Base-by-base conservation (phyloP, 495 filamentous ascomycete species). In the Aeminium ludgeri region DNA sequence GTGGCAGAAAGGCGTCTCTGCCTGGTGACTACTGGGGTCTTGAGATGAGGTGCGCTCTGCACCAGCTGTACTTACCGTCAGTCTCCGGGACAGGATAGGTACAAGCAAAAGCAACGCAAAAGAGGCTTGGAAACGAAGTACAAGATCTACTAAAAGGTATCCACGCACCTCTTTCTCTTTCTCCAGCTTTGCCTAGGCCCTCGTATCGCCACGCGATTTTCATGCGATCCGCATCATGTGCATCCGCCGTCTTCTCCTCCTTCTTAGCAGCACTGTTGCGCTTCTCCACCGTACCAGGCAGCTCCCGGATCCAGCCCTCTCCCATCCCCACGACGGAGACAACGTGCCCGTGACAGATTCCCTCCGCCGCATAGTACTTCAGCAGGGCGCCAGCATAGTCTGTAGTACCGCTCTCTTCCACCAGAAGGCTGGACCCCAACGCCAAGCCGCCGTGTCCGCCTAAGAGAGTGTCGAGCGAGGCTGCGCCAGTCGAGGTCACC, bases 191-290 rank as follows among this genome's bases (percentile, higher is more conserved):
- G 17, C 84, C 80, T 46, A 95, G 57, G 15, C 76, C 72, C 57
- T 95, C 86, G 62, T 97, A 97, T 58, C 89, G 65, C 89, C 89
- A 97, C 8, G 89, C 89, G 59, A 97, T 97, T 64, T 93, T 95
- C 89, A 97, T 97, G 58, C 74, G 79, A 41, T 91, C 83, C 7
- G 36, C 25, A 10, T 42, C 42, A 23, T 25, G 33, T 6, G 18
- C 11, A 2, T n/a, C 10, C 2, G 38, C 38, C 13, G 19, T 19
- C 23, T 70, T 67, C 10, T 52, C 49, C 20, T 45, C 45, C 20
- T 46, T 54, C 20, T 33, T 12, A 8, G 30, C 33, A 41, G 46
- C 56, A 30, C 63, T 58, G 29, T 57, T 53, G 7, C 58, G 50
- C 11, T 62, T 66, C 11, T 59, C 60, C 23, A 74, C 69, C 13